Evolutionary conservation across 805 yeast genomes (phyloP).

Genomic region (Grigorovia transvaalensis): DNA sequence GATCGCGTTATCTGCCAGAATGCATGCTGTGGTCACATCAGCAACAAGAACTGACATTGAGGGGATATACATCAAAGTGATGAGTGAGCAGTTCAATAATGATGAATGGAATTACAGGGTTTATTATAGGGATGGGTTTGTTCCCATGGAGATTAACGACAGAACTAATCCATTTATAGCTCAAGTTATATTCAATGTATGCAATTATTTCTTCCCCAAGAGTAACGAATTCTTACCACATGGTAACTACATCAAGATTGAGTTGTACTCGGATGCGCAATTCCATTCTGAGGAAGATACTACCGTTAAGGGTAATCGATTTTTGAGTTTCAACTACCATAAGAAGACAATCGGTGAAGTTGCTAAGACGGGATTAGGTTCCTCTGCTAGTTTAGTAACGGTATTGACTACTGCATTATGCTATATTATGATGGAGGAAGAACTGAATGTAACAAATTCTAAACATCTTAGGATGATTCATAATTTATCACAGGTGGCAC

Average conservation of each 20-base stretch:
- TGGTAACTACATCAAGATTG: constrained; percentile 34
- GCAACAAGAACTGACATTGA: constrained; percentile 5
- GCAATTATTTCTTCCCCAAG: constrained; percentile 39
- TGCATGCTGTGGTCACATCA: constrained; percentile 55
- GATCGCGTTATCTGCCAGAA: constrained; percentile 79
- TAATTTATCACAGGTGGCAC: constrained; percentile 79
- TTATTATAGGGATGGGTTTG: constrained; percentile 8
- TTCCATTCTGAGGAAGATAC: constrained; percentile 71
- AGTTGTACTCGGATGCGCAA: constrained; percentile 74
- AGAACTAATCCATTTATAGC: constrained; percentile 63
- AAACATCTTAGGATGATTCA: constrained; percentile 41
- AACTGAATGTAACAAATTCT: constrained; percentile 24
- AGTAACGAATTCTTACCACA: constrained; percentile 5
- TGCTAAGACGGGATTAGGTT: constrained; percentile 91
- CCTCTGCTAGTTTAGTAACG: constrained; percentile 88
- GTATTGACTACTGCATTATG: constrained; percentile 64
- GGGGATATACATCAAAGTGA: constrained; percentile 33
- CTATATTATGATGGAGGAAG: constrained; percentile 31
- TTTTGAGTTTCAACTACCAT: constrained; percentile 50
- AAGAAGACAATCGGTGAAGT: constrained; percentile 50
- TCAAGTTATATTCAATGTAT: constrained; percentile 46
- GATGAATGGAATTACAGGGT: constrained; percentile 59
- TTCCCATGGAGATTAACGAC: constrained; percentile 26
- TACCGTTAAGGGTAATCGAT: constrained; percentile 25
- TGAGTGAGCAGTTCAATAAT: constrained; percentile 66